Percentiles rank a stretch among this genome's conserved stretches.
These are phyloP conservation scores for Picochlorum sp. DNA, from an alignment of 139 green algal genomes.

Conservation along the genomic window DNA sequence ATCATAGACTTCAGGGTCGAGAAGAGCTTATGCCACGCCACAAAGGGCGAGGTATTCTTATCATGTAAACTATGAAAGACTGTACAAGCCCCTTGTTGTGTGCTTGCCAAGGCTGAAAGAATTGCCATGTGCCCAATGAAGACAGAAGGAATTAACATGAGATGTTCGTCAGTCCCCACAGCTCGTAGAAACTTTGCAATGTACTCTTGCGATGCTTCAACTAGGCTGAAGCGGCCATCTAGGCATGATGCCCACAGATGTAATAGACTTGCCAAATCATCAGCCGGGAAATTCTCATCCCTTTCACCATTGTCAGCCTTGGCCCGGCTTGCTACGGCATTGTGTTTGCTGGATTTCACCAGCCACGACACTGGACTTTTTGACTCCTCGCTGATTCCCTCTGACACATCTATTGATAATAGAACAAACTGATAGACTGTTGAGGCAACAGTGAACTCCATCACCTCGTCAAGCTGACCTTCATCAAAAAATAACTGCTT, in stretches of 20 bases:
- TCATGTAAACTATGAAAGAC: slow-evolving; percentile 37
- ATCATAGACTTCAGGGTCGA: slow-evolving; percentile 33
- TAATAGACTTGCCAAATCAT: background rate
- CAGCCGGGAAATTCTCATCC: too few relatives aligned
- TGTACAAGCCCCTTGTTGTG: slow-evolving; percentile 33
- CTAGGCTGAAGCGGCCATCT: slow-evolving; percentile 25
- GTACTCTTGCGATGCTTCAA: slow-evolving; percentile 39
- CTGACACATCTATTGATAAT: slow-evolving; percentile 34
- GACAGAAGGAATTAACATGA: slow-evolving; percentile 16
- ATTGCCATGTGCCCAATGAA: slow-evolving; percentile 56
- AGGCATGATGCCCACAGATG: background rate
- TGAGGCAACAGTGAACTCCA: slow-evolving; percentile 17
- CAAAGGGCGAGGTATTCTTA: slow-evolving; percentile 25
- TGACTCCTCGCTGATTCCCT: slow-evolving; percentile 15
- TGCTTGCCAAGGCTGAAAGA: slow-evolving; percentile 45
- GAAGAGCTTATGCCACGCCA: slow-evolving; percentile 61
- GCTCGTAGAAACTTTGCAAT: slow-evolving; percentile 38
- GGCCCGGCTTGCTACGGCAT: too few relatives aligned
- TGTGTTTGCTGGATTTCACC: too few relatives aligned
- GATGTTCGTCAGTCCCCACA: slow-evolving; percentile 17
- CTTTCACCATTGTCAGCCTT: too few relatives aligned
- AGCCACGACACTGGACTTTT: slow-evolving; percentile 2
- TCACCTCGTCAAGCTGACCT: slow-evolving; percentile 17
- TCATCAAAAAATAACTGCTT: slow-evolving; percentile 13
- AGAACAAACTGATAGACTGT: slow-evolving; percentile 50